These are phyloP conservation scores for Eucommia ulmoides DNA, from an alignment of 257 asterid species.

Conservation along the genomic window DNA sequence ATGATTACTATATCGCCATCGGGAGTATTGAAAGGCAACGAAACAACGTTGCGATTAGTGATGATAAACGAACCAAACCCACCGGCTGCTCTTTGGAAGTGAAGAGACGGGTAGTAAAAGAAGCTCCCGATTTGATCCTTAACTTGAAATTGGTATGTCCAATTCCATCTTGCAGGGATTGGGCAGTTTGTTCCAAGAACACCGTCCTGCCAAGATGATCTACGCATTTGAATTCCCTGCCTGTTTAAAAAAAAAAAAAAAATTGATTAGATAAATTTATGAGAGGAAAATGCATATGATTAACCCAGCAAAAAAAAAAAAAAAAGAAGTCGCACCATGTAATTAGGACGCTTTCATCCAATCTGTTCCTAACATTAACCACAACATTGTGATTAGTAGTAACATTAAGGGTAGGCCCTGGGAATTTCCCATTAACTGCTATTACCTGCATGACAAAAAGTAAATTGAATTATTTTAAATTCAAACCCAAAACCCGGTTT, in stretches of 20 bases:
- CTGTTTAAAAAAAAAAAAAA: conserved; percentile 18
- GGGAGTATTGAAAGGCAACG: conserved; percentile 61
- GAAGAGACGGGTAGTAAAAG: conserved; percentile 73
- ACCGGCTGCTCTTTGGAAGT: conserved; percentile 90
- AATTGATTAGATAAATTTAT: neutral
- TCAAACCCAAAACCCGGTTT: neutral
- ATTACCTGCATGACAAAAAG: conserved; percentile 42
- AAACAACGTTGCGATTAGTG: conserved; percentile 48
- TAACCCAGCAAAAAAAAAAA: neutral
- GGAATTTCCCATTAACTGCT: conserved; percentile 78
- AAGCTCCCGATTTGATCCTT: conserved; percentile 97
- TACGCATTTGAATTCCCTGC: conserved; percentile 94
- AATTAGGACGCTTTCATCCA: conserved; percentile 70
- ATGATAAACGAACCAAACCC: conserved; percentile 74
- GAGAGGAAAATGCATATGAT: too few relatives aligned
- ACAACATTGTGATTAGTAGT: conserved; percentile 84
- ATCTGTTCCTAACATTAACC: conserved; percentile 66
- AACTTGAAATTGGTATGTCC: conserved; percentile 94
- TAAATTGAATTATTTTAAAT: neutral
- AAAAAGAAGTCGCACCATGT: conserved; percentile 47
- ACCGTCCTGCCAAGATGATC: conserved; percentile 91
- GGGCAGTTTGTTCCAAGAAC: conserved; percentile 95
- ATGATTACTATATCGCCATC: conserved; percentile 73
- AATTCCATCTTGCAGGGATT: conserved; percentile 64
- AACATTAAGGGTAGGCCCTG: conserved; percentile 73